Conservation (phyloP, 768 basidiomycete genomes). For the Cytidiella melzeri region DNA sequence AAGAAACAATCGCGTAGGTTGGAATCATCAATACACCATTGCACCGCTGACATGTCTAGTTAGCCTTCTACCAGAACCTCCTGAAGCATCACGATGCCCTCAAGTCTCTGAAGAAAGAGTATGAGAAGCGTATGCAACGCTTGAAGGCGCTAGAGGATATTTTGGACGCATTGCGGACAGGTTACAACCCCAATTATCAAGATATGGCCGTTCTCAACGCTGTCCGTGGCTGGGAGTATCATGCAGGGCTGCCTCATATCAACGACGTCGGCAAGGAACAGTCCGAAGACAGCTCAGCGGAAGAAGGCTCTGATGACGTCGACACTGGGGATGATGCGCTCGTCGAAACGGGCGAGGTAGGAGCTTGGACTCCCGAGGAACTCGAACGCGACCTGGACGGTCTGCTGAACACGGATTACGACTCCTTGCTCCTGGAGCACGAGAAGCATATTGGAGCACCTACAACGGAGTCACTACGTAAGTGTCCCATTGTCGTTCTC, state of each 20-base stretch:
- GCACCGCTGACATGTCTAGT: not conserved
- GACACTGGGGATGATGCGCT: slow-evolving; percentile 1
- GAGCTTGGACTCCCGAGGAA: slow-evolving; percentile 51
- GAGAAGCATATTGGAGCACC: slow-evolving; percentile 58
- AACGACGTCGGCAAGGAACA: slow-evolving; percentile 53
- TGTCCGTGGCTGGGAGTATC: slow-evolving; percentile 86
- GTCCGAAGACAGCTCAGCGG: slow-evolving; percentile 27
- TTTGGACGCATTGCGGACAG: slow-evolving; percentile 68
- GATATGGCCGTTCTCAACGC: slow-evolving; percentile 99
- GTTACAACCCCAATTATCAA: slow-evolving; percentile 98
- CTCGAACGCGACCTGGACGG: slow-evolving; percentile 52
- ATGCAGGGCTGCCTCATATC: slow-evolving; percentile 65
- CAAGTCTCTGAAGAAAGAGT: slow-evolving; percentile 66
- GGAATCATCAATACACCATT: slow-evolving; percentile 3
- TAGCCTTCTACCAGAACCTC: slow-evolving; percentile 78
- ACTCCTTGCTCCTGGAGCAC: slow-evolving; percentile 70
- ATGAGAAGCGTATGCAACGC: slow-evolving; percentile 67
- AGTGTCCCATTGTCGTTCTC: slow-evolving; percentile 26
- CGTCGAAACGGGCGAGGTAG: slow-evolving; percentile 42
- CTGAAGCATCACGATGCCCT: slow-evolving; percentile 69
- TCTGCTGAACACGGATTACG: slow-evolving; percentile 60
- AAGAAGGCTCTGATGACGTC: slow-evolving; percentile 15
- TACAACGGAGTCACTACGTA: slow-evolving; percentile 42
- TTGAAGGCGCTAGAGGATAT: slow-evolving; percentile 80
- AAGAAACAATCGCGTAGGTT: slow-evolving; percentile 82